These are phyloP conservation scores for Quambalaria eucalypti DNA, from an alignment of 1,284 basidiomycete species.

Conservation along the genomic window DNA sequence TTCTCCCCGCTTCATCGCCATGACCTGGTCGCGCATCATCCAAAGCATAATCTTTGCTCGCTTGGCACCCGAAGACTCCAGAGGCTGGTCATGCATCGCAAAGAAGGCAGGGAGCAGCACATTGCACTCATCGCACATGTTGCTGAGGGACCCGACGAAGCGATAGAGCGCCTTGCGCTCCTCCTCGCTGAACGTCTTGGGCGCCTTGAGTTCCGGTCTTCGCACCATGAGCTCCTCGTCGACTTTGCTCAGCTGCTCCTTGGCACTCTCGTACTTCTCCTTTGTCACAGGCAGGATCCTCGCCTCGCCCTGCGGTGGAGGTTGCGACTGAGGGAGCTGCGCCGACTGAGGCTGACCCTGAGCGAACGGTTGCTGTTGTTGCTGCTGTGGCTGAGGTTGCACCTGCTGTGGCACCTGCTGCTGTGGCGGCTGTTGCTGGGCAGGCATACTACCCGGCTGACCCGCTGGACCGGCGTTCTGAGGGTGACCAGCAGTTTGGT, in stretches of 20 bases:
- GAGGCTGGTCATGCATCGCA: constrained; percentile 32
- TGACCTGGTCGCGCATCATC: constrained; percentile 42
- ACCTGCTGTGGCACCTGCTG: not conserved
- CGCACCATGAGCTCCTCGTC: constrained; percentile 1
- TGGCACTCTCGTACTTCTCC: not conserved
- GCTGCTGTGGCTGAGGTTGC: not conserved
- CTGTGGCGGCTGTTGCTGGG: not conserved
- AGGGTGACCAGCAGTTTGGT: not conserved
- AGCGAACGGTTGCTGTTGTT: not conserved
- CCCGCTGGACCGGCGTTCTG: not conserved
- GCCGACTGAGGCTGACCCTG: not conserved
- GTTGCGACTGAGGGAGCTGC: not conserved
- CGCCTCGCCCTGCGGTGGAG: not conserved
- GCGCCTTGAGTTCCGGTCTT: not conserved
- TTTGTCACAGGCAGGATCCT: not conserved
- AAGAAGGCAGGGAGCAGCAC: constrained; percentile 40
- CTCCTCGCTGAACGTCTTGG: not conserved
- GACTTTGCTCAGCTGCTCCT: not conserved
- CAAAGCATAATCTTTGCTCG: constrained; percentile 43
- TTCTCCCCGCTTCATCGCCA: constrained; percentile 26
- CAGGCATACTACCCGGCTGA: no score
- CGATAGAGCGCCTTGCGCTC: not conserved
- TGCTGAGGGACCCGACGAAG: not conserved
- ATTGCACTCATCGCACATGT: constrained; percentile 5
- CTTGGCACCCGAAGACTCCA: constrained; percentile 31